Evolutionary conservation across 2,329 filamentous ascomycete genomes (phyloP).

Genomic region (Anisogramma anomala): DNA sequence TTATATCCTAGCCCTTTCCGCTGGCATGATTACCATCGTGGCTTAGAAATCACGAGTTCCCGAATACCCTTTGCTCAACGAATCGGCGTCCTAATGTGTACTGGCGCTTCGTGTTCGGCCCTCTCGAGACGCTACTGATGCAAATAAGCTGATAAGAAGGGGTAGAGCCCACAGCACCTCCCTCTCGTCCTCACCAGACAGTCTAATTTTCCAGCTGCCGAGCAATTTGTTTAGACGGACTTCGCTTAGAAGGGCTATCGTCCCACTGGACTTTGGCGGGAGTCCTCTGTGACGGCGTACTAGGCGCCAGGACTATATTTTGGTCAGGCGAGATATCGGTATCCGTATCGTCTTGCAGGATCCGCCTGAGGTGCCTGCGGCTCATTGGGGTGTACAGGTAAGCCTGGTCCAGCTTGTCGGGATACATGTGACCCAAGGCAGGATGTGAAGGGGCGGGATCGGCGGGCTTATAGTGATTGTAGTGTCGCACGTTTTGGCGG

Average conservation of each 20-base stretch:
- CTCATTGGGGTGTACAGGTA: slow-evolving; percentile 39
- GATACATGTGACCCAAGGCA: slow-evolving; percentile 16
- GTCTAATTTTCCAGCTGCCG: neutral
- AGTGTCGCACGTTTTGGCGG: slow-evolving; percentile 18
- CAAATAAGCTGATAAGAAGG: neutral
- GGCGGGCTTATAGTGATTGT: slow-evolving; percentile 4
- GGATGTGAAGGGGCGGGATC: slow-evolving; percentile 1
- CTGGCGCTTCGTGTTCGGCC: neutral
- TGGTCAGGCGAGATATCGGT: slow-evolving; percentile 39
- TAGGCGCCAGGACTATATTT: slow-evolving; percentile 31
- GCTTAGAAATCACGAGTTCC: no score
- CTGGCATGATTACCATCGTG: no score
- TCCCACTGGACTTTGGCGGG: slow-evolving; percentile 39
- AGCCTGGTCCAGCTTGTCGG: slow-evolving; percentile 26
- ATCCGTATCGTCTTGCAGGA: slow-evolving; percentile 34
- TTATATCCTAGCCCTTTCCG: no score
- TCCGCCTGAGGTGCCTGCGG: slow-evolving; percentile 32
- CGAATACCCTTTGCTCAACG: no score
- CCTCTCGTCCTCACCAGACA: neutral
- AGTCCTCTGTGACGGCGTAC: slow-evolving; percentile 37
- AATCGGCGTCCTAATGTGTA: neutral
- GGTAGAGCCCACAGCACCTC: no score
- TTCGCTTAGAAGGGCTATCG: slow-evolving; percentile 37
- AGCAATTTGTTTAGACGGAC: slow-evolving; percentile 28
- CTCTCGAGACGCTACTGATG: neutral